A percentile compares a stretch with the other conserved stretches of the same genome.
phyloP scores from a whole-genome alignment of 2,329 filamentous ascomycete species.

The Aquanectria penicillioides region DNA sequence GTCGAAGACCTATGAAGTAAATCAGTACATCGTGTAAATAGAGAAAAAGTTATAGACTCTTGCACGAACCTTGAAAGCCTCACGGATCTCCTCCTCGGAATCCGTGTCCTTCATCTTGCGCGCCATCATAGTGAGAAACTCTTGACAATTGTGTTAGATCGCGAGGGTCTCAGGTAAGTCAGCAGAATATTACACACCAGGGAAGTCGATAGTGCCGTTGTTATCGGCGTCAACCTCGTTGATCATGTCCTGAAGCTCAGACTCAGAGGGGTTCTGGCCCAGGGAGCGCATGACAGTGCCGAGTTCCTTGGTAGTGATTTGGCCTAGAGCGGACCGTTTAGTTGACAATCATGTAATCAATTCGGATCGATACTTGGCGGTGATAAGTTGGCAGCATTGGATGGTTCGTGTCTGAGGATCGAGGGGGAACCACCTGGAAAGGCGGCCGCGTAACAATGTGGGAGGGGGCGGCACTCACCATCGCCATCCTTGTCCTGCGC shows the following conservation, averaged over 20 bases:
- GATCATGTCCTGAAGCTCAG: conserved; percentile 93
- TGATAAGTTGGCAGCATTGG: conserved; percentile 6
- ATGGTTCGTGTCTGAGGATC: conserved; percentile 23
- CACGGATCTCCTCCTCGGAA: conserved; percentile 89
- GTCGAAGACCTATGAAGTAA: conserved; percentile 72
- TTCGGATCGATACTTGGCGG: conserved; percentile 14
- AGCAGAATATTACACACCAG: conserved; percentile 66
- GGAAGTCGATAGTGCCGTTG: conserved; percentile 92
- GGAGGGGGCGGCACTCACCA: conserved; percentile 70
- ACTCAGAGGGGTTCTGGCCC: conserved; percentile 90
- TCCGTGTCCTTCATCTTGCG: conserved; percentile 95
- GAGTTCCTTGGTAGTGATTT: conserved; percentile 92
- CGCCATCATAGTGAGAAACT: conserved; percentile 94
- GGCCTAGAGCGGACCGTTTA: conserved; percentile 63
- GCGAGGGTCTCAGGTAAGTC: neutral
- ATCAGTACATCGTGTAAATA: neutral
- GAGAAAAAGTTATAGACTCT: neutral
- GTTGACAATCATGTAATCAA: conserved; percentile 23
- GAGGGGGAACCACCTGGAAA: conserved; percentile 16
- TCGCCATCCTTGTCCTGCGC: conserved; percentile 87
- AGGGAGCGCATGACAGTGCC: conserved; percentile 92
- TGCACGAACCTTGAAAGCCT: conserved; percentile 79
- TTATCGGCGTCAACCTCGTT: conserved; percentile 94
- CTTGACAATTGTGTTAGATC: conserved; percentile 54
- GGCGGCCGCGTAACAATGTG: conserved; percentile 21